Base-by-base conservation (phyloP, 2,329 filamentous ascomycete species). In the Botryotinia calthae region DNA sequence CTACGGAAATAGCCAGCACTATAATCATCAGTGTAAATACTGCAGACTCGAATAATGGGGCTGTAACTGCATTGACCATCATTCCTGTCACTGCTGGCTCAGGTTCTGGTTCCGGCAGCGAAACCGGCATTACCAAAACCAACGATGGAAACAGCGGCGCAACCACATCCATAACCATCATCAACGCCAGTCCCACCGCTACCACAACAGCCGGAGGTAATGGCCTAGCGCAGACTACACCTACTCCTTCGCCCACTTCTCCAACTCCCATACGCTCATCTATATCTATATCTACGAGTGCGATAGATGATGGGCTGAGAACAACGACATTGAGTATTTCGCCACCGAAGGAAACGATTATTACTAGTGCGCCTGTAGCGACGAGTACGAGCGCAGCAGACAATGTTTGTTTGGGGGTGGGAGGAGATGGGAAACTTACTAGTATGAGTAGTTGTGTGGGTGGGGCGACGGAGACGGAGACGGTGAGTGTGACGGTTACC, bases 381-480 rank as follows among this genome's bases (percentile, higher is more conserved):
- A 34, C 56, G 28, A 56, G 37, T 20, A 28, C 20, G 31, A 8
- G 44, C 5, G 25, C 5, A 2, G 25, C 2, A 14, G 10, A 28
- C 12, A 16, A 25, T 67, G 6, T 67, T 42, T 67, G 65, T 31
- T 28, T 56, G 6, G 65, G 65, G 1, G 18, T 67, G 2, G 65
- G 65, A 4, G 48, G n/a, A 2, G 46, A 67, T 67, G 65, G 65
- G 0, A 67, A 67, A 2, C 14, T 56, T 67, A 56, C 34, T 12
- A 67, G 48, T 42, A 22, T 67, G 25, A 67, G 65, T 67, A 40
- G 34, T 56, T 67, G 65, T 56, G 16, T 67, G 25, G 48, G 48
- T 22, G 46, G 64, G 28, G 46, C 46, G 34, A 66, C 64, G 25
- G 46, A 31, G 7, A 65, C 31, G 4, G 44, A 66, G 16, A 54